Conservation (phyloP, 2,329 filamentous ascomycete genomes). For the Trichothecium sympodiale region DNA sequence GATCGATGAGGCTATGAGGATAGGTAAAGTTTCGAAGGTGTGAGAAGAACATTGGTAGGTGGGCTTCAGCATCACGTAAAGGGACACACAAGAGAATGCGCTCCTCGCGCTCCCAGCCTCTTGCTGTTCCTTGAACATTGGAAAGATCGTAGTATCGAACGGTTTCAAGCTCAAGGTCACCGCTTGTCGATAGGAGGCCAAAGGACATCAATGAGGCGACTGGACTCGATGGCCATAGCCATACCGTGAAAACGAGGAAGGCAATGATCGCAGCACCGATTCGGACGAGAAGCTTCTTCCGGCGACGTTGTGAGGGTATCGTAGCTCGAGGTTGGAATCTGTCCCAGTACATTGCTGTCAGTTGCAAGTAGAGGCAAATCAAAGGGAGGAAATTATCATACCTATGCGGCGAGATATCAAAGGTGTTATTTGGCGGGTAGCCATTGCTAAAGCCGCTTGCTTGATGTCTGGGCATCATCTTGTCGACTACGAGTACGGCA, state of each 20-base stretch:
- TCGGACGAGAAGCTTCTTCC: constrained; percentile 62
- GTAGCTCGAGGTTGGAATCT: constrained; percentile 72
- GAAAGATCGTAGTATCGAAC: constrained; percentile 94
- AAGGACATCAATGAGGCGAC: constrained; percentile 54
- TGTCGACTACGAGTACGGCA: constrained; percentile 21
- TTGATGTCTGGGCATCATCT: constrained; percentile 81
- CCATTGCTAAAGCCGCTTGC: constrained; percentile 69
- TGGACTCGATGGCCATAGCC: constrained; percentile 59
- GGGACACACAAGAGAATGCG: constrained; percentile 91
- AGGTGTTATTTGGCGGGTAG: constrained; percentile 65
- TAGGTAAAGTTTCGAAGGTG: constrained; percentile 95
- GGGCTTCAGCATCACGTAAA: constrained; percentile 80
- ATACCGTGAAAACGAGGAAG: constrained; percentile 57
- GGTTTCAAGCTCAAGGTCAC: constrained; percentile 77
- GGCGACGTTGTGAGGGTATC: constrained; percentile 57
- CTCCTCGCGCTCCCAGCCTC: constrained; percentile 94
- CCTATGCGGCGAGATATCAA: constrained; percentile 85
- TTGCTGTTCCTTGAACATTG: constrained; percentile 80
- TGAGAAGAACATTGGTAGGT: constrained; percentile 97
- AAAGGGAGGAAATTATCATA: constrained; percentile 30
- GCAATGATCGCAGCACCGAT: constrained; percentile 48
- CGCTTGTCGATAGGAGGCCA: constrained; percentile 54
- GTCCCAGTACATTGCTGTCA: background rate
- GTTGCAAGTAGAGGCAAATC: background rate
- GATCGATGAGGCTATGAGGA: constrained; percentile 88